Evolutionary conservation across 768 basidiomycete genomes (phyloP).

Genomic region (Naganishia onofrii): DNA sequence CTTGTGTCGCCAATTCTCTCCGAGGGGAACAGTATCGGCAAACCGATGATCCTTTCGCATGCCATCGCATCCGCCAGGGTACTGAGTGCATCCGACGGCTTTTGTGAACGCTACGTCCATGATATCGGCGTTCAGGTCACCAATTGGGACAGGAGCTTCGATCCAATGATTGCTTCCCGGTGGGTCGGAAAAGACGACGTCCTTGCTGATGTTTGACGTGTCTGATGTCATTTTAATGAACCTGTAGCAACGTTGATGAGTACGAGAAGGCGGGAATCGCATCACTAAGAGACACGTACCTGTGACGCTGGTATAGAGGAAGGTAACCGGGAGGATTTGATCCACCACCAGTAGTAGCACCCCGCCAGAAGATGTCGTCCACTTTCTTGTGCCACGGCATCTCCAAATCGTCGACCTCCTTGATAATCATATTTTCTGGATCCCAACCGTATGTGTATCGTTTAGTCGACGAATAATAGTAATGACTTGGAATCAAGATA

Average conservation of each 20-base stretch:
- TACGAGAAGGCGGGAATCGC: slow-evolving; percentile 24
- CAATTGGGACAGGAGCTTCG: slow-evolving; percentile 63
- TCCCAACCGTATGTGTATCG: slow-evolving; percentile 92
- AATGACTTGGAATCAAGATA: slow-evolving; percentile 91
- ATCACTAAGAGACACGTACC: slow-evolving; percentile 57
- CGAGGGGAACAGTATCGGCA: slow-evolving; percentile 72
- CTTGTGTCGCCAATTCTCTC: slow-evolving; percentile 88
- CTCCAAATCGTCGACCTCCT: slow-evolving; percentile 80
- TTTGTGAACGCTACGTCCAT: slow-evolving; percentile 88
- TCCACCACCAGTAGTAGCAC: slow-evolving; percentile 92
- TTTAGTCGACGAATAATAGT: slow-evolving; percentile 80
- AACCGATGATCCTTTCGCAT: slow-evolving; percentile 67
- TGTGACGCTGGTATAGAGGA: slow-evolving; percentile 78
- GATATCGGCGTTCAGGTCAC: slow-evolving; percentile 67
- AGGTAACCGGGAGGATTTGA: slow-evolving; percentile 80
- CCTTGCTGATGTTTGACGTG: slow-evolving; percentile 58
- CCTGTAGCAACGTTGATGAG: slow-evolving; percentile 55
- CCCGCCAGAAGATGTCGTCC: slow-evolving; percentile 88
- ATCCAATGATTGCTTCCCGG: slow-evolving; percentile 61
- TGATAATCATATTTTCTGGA: slow-evolving; percentile 66
- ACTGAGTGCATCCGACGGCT: slow-evolving; percentile 65
- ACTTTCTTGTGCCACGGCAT: slow-evolving; percentile 80
- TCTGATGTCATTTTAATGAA: slow-evolving; percentile 78
- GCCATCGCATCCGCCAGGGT: slow-evolving; percentile 67
- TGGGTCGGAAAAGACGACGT: slow-evolving; percentile 70